Conservation (phyloP, 495 filamentous ascomycete species). For the Stereocaulon alpinum region DNA sequence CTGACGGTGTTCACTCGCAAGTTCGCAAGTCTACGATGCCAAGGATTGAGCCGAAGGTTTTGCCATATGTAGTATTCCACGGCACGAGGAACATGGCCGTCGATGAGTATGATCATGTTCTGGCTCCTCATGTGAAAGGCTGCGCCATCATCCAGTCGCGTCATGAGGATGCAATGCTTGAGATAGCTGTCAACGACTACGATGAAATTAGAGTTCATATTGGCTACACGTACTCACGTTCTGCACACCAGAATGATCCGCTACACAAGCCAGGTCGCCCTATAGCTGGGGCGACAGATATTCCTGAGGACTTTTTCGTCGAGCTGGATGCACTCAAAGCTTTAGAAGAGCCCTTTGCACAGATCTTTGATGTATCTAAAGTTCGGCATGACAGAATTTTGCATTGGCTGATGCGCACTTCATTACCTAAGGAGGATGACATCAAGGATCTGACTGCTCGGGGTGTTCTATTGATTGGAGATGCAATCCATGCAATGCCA, state of each 20-base stretch:
- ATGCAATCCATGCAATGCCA: slow-evolving; percentile 31
- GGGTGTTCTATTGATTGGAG: slow-evolving; percentile 30
- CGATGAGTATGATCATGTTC: slow-evolving; percentile 15
- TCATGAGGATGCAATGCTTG: slow-evolving; percentile 20
- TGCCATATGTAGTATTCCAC: slow-evolving; percentile 33
- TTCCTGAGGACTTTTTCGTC: slow-evolving; percentile 28
- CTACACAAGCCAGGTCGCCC: slow-evolving; percentile 29
- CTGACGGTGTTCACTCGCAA: slow-evolving; percentile 31
- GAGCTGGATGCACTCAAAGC: slow-evolving; percentile 24
- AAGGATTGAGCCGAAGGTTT: slow-evolving; percentile 21
- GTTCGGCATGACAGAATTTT: slow-evolving; percentile 27
- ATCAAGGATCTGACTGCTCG: slow-evolving; percentile 21
- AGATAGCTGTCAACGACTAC: slow-evolving; percentile 26
- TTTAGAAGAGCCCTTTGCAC: slow-evolving; percentile 25
- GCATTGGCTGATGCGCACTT: slow-evolving; percentile 37
- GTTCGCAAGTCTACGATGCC: slow-evolving; percentile 25
- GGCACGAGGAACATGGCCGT: slow-evolving; percentile 27
- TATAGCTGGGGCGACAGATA: slow-evolving; percentile 22
- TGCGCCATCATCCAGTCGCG: slow-evolving; percentile 13
- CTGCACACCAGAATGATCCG: slow-evolving; percentile 22
- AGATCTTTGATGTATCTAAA: slow-evolving; percentile 26
- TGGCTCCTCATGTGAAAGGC: slow-evolving; percentile 17
- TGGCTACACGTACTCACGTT: slow-evolving; percentile 32
- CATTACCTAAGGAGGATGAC: slow-evolving; percentile 15
- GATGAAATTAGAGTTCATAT: slow-evolving; percentile 17